Evolutionary conservation across 257 asterid genomes (phyloP), one percentile per base, ranked within the genome.

Genomic region (Lantana camara): DNA sequence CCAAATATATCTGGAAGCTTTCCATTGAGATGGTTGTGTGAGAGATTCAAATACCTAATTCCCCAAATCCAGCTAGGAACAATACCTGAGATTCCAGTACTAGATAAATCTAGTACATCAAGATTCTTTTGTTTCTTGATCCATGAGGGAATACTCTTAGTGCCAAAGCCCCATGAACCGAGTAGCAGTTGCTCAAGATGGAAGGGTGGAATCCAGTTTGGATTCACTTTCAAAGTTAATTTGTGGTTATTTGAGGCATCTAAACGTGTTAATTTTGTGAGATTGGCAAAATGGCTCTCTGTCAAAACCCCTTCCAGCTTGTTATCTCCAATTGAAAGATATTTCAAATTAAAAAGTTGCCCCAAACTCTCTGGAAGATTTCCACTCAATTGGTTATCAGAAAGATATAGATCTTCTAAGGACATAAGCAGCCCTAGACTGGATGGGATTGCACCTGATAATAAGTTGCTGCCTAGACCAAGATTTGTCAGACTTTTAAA

Each of bases 1-100:
- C 20, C 37, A 35, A n/a, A 15, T 1, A 22, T 47, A 9, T 27
- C 34, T 30, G 65, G 49, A 64, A 71, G 24, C 13, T 56, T 11
- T 0, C 69, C 64, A 7, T 17, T 20, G 21, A 68, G 56, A 27
- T 76, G 69, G 42, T 71, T 76, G 30, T 67, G 59, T 2, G 75
- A 44, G 9, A 78, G 52, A 59, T 74, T 63, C 49, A 74, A 24
- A 1, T n/a, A 0, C 0, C 0, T 0, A 1, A 66, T 19, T 11
- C 41, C 59, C 84, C 84, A 75, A 40, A 79, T 34, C 84, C 84
- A 79, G 9, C 23, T 24, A 5, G 81, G 77, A 55, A 72, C 29
- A 4, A 1, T 4, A 44, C 47, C 63, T 0, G 73, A 38, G 40
- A 79, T 63, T 59, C 78, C 78, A 9, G 71, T 56, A 34, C 29